Conservation (phyloP, 2,329 filamentous ascomycete species). For the Phaeophleospora eucalypticola region DNA sequence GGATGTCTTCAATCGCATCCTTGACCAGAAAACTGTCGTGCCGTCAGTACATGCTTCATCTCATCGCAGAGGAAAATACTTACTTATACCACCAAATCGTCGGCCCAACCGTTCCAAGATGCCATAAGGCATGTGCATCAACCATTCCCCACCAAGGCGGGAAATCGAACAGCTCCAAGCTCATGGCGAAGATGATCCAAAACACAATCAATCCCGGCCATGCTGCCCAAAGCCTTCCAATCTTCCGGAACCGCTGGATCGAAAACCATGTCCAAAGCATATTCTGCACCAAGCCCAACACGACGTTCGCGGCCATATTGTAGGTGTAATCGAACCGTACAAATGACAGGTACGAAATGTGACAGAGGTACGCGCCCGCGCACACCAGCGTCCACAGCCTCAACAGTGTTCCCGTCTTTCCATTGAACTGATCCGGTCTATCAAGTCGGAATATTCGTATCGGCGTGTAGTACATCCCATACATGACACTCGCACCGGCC, state of each 20-base stretch:
- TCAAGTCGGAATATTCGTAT: constrained; percentile 83
- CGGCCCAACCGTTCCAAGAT: constrained; percentile 84
- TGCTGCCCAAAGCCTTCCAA: constrained; percentile 71
- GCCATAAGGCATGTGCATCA: constrained; percentile 95
- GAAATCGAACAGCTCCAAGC: constrained; percentile 91
- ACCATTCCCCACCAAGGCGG: constrained; percentile 75
- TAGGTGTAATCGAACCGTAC: constrained; percentile 94
- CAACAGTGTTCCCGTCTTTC: constrained; percentile 47
- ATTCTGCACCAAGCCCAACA: constrained; percentile 74
- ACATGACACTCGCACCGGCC: constrained; percentile 83
- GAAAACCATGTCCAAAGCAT: constrained; percentile 83
- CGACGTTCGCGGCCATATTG: constrained; percentile 95
- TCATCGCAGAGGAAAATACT: constrained; percentile 40
- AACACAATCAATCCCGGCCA: constrained; percentile 90
- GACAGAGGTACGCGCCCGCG: constrained; percentile 63
- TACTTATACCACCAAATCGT: constrained; percentile 93
- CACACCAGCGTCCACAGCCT: constrained; percentile 75
- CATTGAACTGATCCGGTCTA: constrained; percentile 42
- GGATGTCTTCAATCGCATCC: constrained; percentile 78
- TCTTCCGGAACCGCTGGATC: constrained; percentile 65
- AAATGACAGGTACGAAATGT: constrained; percentile 79
- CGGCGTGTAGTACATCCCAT: constrained; percentile 81
- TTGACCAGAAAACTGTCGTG: constrained; percentile 71
- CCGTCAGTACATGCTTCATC: not conserved
- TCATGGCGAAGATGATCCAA: constrained; percentile 91